Conservation (phyloP, 163 green algal species). For the Scenedesmus sp. region DNA sequence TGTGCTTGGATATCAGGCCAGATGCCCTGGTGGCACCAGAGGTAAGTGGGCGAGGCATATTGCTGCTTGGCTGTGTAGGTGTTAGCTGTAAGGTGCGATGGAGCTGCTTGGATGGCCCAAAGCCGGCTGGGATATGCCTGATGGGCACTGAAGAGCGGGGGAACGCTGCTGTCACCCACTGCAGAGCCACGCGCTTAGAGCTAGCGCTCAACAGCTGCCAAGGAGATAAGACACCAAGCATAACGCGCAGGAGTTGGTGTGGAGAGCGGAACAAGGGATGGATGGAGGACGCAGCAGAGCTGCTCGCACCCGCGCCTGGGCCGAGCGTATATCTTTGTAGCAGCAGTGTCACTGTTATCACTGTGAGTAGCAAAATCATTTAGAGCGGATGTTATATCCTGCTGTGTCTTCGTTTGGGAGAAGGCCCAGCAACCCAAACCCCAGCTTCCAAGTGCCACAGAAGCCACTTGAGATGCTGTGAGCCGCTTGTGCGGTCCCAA, state of each 20-base stretch:
- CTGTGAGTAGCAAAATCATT: too few species aligned
- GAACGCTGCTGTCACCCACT: conserved; percentile 4
- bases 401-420: not conserved
- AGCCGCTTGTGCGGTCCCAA: not conserved
- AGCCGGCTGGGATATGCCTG: conserved; percentile 8
- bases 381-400: too few species aligned
- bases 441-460: not conserved
- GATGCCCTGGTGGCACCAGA: conserved; percentile 1
- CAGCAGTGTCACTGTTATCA: too few species aligned
- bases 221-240: not conserved
- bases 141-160: conserved; percentile 19
- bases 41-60: not conserved
- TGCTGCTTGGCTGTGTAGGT: not conserved
- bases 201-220: not conserved
- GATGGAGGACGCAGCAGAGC: conserved; percentile 1
- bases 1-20: not conserved
- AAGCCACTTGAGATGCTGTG: not conserved
- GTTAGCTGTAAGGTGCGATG: not conserved
- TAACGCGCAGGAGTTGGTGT: not conserved
- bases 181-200: not conserved
- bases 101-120: not conserved
- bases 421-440: not conserved
- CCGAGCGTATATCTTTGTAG: not conserved
- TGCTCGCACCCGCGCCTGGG: not conserved
- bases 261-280: not conserved